Evolutionary conservation across 371 early-diverging fungal species (phyloP), one percentile per base, ranked within the genome.

Genomic region (Mortierella sp.): DNA sequence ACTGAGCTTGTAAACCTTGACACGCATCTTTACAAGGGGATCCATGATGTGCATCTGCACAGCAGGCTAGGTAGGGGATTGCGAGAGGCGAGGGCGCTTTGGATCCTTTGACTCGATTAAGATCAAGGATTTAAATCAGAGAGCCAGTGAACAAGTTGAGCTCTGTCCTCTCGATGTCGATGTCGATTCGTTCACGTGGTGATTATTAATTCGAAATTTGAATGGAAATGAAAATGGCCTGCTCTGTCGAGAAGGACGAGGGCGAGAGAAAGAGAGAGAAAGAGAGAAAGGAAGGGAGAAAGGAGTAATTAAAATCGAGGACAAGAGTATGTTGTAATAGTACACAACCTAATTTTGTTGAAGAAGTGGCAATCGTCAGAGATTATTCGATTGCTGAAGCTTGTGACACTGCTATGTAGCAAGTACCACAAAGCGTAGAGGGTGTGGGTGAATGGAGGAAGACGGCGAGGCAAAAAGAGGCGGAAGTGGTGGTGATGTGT

Each of bases 1-100:
- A 51, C 87, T 86, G 29, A 95, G 89, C 66, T 90, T 89, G 83
- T 95, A 96, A 42, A 96, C 89, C 78, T 94, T 95, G 67, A 95
- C 95, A 72, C 95, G 88, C 83, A 85, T 85, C 83, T 77, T 81
- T 47, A 58, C 66, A 28, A 23, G 34, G 26, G 76, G 69, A 64
- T 78, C 72, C 81, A 70, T 82, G 78, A 17, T 64, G 69, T 54
- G 49, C 56, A 56, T 54, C 19, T 9, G 64, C 64, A 58, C 70
- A 56, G 59, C 64, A 64, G 45, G 42, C 49, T 58, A 58, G 45
- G 59, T 15, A 22, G 4, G 45, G 31, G 31, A 37, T 40, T n/a
- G n/a, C 56, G 10, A 54, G 42, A 34, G 37, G 55, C 42, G 64
- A 42, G 40, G 40, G 64, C 63, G 55, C 37, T 53, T 13, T 54